Base-by-base conservation (phyloP, 495 filamentous ascomycete species). In the Coniosporium apollinis region DNA sequence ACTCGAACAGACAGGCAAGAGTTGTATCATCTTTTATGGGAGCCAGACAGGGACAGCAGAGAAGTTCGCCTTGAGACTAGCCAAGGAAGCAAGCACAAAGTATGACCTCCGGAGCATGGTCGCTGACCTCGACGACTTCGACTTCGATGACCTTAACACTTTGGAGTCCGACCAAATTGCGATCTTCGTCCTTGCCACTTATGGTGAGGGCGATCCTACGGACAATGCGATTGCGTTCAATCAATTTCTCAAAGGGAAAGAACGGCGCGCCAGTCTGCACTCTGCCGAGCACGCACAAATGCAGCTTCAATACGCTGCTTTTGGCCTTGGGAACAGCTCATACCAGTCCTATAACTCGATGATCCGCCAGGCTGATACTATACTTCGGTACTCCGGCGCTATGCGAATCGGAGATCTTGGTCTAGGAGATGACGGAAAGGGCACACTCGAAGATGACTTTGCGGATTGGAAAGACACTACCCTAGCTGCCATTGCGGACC, bases 341-440 rank as follows among this genome's bases (percentile, higher is more conserved):
- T 50, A 50, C 28, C 28, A 44, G 19, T 34, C 32, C 21, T 50
- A 48, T 33, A 47, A 50, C 19, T 24, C 21, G 11, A 37, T 42
- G 2, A 22, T 45, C 4, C 28, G 38, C 18, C 15, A 33, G 10
- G 25, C 44, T 2, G 29, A 11, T 0, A 19, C 34, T 19, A 19
- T 22, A 3, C 34, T 48, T 4, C 14, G 36, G 20, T 3, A 19
- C 17, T 20, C 21, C 18, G 36, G 34, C 14, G 47, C 47, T 7
- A 37, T 5, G 4, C 10, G 13, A 2, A 5, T 50, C 3, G 15
- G 34, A 4, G 18, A 22, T 10, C n/a, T 36, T 15, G 40, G 47
- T 4, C 21, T 18, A 21, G 41, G 26, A 30, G 47, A 49, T 29
- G 47, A 47, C 18, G 26, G 24, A 1, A 36, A 45, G 13, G 41